phyloP scores from a whole-genome alignment of 2,329 filamentous ascomycete species.

The Alternaria sp. region DNA sequence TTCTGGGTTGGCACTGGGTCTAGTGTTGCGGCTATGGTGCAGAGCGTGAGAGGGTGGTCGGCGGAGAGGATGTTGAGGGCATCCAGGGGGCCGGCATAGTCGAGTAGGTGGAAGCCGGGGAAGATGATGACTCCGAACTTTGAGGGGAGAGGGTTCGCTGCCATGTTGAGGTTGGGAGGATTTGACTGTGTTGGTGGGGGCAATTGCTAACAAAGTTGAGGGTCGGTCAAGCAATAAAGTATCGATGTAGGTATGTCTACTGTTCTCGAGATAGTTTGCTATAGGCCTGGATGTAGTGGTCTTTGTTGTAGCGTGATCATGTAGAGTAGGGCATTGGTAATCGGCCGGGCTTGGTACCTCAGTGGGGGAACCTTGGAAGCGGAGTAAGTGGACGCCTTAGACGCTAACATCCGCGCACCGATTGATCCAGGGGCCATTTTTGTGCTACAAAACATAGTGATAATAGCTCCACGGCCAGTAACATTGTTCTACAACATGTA shows the following conservation, averaged over 20 bases:
- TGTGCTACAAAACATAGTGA: not conserved
- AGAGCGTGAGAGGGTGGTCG: conserved; percentile 34
- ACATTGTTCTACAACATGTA: not conserved
- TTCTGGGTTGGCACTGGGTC: conserved; percentile 43
- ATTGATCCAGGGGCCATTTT: not conserved
- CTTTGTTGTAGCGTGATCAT: conserved; percentile 1
- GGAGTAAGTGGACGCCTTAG: conserved; percentile 7
- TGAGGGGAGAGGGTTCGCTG: conserved; percentile 22
- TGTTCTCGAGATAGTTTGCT: no score
- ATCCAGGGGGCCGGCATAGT: conserved; percentile 55
- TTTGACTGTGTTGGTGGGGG: not conserved
- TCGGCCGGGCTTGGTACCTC: conserved; percentile 1
- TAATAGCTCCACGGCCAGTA: not conserved
- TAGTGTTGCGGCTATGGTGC: conserved; percentile 43
- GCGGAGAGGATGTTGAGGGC: conserved; percentile 51
- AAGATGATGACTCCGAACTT: conserved; percentile 46
- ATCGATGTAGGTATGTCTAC: no score
- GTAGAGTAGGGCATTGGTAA: conserved; percentile 5
- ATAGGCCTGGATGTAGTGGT: no score
- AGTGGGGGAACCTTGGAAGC: not conserved
- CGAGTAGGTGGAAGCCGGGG: conserved; percentile 48
- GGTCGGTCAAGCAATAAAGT: no score
- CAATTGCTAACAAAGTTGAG: no score
- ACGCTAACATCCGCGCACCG: conserved; percentile 2
- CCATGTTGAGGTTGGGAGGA: not conserved